phyloP scores from a whole-genome alignment of 169 alveolate genomes.

The Plasmodium billcollinsi region DNA sequence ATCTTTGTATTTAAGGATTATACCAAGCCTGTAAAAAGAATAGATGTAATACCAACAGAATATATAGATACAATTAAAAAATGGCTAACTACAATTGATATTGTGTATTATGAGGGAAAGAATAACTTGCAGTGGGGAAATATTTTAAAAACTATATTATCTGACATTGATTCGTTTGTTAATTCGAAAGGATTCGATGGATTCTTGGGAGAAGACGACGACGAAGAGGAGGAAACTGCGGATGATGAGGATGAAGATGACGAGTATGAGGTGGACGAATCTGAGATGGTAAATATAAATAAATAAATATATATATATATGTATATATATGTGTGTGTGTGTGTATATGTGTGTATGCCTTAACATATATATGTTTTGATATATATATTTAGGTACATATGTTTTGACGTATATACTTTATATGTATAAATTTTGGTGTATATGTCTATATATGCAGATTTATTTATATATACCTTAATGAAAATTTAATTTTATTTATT shows the following conservation, averaged over 20 bases:
- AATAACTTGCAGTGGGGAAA: constrained; percentile 93
- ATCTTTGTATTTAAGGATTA: constrained; percentile 95
- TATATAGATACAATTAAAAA: constrained; percentile 93
- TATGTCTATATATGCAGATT: too few species aligned
- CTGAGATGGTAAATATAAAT: constrained; percentile 79
- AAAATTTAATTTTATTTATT: background rate
- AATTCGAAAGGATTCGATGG: constrained; percentile 91
- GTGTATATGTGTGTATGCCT: too few species aligned
- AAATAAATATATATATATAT: background rate
- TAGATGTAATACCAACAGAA: constrained; percentile 95
- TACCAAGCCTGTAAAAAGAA: constrained; percentile 93
- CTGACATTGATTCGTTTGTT: constrained; percentile 90
- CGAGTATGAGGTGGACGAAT: constrained; percentile 81
- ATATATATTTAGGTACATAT: too few species aligned
- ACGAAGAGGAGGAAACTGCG: constrained; percentile 86
- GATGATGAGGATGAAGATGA: constrained; percentile 90
- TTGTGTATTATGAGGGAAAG: constrained; percentile 94
- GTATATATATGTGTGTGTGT: background rate
- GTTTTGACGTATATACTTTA: too few species aligned
- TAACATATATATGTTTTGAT: too few species aligned
- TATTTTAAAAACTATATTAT: constrained; percentile 88
- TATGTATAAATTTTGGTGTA: too few species aligned
- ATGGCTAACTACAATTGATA: constrained; percentile 92
- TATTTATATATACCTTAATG: too few species aligned
- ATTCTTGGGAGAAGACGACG: constrained; percentile 90